Evolutionary conservation across 306 rosid genomes (phyloP).

Genomic region (Crataegus laevigata): DNA sequence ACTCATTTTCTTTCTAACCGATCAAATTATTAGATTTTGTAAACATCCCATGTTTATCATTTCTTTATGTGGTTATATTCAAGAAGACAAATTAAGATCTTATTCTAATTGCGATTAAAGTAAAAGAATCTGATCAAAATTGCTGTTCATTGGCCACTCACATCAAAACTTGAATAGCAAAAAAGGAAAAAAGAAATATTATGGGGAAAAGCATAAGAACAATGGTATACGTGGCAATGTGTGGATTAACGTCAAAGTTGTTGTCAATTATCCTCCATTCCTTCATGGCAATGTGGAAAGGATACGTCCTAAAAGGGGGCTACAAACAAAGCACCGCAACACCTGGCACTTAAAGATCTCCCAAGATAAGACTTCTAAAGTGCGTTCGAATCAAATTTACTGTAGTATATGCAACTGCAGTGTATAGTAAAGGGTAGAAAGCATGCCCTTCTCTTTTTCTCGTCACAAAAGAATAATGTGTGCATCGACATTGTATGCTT

Average conservation of each 20-base stretch:
- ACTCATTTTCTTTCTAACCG: too few species aligned
- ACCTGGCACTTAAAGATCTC: not conserved
- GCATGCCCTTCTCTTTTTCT: not conserved
- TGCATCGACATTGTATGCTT: not conserved
- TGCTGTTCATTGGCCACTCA: not conserved
- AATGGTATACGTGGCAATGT: not conserved
- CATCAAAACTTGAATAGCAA: not conserved
- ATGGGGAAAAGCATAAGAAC: not conserved
- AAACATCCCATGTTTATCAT: not conserved
- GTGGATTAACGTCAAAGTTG: not conserved
- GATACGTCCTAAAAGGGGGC: not conserved
- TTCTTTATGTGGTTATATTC: not conserved
- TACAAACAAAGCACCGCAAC: not conserved
- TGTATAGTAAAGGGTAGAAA: not conserved
- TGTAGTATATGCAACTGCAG: not conserved
- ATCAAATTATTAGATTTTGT: not conserved
- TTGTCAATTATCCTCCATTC: not conserved
- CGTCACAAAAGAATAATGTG: not conserved
- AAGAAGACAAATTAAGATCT: not conserved
- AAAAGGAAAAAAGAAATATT: not conserved
- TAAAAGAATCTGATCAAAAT: not conserved
- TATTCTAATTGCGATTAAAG: not conserved
- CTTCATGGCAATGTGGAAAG: not conserved
- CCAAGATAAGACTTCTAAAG: conserved; percentile 3
- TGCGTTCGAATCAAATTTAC: conserved; percentile 3